These are phyloP conservation scores for Macrocystidia cucumis DNA, from an alignment of 1,284 basidiomycete species.

Conservation along the genomic window DNA sequence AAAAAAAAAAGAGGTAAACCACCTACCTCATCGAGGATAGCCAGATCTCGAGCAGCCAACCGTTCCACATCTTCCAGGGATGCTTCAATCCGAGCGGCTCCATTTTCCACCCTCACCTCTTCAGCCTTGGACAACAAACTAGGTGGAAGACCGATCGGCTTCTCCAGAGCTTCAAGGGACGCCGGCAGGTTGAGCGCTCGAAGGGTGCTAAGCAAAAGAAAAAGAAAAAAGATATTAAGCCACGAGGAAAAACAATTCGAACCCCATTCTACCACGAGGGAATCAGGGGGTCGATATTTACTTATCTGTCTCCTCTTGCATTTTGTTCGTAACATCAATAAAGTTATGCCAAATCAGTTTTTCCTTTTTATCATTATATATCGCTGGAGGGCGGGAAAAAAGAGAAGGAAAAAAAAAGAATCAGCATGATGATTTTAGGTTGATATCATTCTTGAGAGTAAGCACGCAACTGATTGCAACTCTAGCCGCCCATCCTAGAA, in stretches of 20 bases:
- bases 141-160: constrained; percentile 83
- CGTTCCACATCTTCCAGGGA: constrained; percentile 70
- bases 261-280: no score
- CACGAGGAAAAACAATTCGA: no score
- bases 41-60: constrained; percentile 55
- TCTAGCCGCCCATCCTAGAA: constrained; percentile 86
- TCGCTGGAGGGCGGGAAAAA: constrained; percentile 37
- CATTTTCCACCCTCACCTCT: constrained; percentile 77
- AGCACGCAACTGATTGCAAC: constrained; percentile 75
- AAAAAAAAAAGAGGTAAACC: no score
- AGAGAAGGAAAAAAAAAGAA: constrained; percentile 1
- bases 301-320: constrained; percentile 62
- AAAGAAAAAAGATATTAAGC: no score
- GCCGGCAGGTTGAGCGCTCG: constrained; percentile 78
- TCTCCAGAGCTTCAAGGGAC: constrained; percentile 82
- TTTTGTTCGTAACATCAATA: constrained; percentile 49
- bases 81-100: constrained; percentile 63
- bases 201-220: constrained; percentile 49
- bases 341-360: constrained; percentile 70
- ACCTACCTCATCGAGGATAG: constrained; percentile 76
- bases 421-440: background rate
- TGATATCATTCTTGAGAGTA: background rate
- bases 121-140: constrained; percentile 83
- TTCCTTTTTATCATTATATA: constrained; percentile 83
- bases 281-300: constrained; percentile 25